Conservation (phyloP, 2,329 filamentous ascomycete species). For the Phaeosphaeriaceae sp. region DNA sequence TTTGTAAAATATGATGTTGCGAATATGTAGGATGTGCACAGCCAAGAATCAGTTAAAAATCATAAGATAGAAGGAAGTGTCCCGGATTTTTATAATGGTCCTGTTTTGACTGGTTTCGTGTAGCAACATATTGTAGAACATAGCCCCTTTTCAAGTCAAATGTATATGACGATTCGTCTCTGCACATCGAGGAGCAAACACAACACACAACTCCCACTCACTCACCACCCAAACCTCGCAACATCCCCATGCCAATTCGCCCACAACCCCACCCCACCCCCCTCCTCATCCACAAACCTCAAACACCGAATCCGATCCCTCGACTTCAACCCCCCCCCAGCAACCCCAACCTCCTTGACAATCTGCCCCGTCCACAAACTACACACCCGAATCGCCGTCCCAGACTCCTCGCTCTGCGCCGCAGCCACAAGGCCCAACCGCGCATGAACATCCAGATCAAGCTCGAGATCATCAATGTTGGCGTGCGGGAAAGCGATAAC, state of each 20-base stretch:
- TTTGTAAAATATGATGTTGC: too few species aligned
- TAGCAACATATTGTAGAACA: too few species aligned
- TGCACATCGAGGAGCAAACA: too few species aligned
- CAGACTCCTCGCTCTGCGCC: conserved; percentile 27
- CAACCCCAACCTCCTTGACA: conserved; percentile 27
- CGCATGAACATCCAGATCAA: conserved; percentile 38
- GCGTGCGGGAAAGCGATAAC: conserved; percentile 34
- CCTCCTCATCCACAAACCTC: conserved; percentile 36
- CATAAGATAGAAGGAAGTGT: too few species aligned
- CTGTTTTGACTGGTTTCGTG: too few species aligned
- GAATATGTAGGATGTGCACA: too few species aligned
- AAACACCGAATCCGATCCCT: conserved; percentile 27
- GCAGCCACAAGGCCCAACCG: conserved; percentile 43
- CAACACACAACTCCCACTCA: not conserved
- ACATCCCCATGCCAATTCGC: conserved; percentile 27
- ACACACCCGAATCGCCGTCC: conserved; percentile 31
- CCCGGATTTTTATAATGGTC: too few species aligned
- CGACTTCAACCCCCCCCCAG: not conserved
- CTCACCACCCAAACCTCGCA: conserved; percentile 22
- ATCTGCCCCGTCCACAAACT: conserved; percentile 42
- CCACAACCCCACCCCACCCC: conserved; percentile 32
- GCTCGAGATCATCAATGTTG: conserved; percentile 31
- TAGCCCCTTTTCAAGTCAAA: too few species aligned
- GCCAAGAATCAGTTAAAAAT: too few species aligned
- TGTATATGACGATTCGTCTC: too few species aligned